A percentile compares a stretch with the other conserved stretches of the same genome.
phyloP scores from a whole-genome alignment of 2,329 filamentous ascomycete genomes.

The Remersonia thermophila region DNA sequence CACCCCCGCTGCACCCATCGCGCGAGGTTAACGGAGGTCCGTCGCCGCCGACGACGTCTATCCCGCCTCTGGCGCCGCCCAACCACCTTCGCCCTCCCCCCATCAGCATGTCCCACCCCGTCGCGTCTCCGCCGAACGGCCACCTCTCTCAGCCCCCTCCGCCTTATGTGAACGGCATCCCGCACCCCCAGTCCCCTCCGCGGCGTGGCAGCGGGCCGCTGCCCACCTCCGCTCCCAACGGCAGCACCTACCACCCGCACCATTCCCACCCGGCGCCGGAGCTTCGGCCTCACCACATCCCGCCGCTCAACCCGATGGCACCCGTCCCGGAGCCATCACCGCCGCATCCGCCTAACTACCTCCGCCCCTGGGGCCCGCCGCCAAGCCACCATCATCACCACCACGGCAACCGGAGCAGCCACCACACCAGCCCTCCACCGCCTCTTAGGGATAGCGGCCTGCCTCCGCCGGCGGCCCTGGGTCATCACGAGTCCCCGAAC shows the following conservation, averaged over 20 bases:
- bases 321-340: conserved; percentile 2
- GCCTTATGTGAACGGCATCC: conserved; percentile 31
- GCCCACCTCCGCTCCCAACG: conserved; percentile 25
- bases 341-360: conserved; percentile 7
- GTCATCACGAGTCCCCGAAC: not conserved
- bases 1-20: conserved; percentile 30
- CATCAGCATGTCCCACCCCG: conserved; percentile 4
- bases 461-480: conserved; percentile 16
- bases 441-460: conserved; percentile 4
- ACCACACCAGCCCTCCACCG: conserved; percentile 1
- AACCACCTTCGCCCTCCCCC: conserved; percentile 35
- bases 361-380: conserved; percentile 14
- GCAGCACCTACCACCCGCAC: conserved; percentile 28
- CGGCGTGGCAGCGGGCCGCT: conserved; percentile 31
- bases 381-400: not conserved
- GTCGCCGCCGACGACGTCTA: conserved; percentile 16
- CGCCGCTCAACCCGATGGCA: conserved; percentile 8
- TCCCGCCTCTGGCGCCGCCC: conserved; percentile 19
- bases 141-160: conserved; percentile 28
- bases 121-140: conserved; percentile 29
- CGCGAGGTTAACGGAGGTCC: conserved; percentile 37
- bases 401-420: conserved; percentile 7
- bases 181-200: conserved; percentile 32
- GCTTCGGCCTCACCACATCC: conserved; percentile 9
- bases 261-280: conserved; percentile 24